These are phyloP conservation scores for Syzygium oleosum DNA, from an alignment of 345 rosid genomes.

Conservation along the genomic window DNA sequence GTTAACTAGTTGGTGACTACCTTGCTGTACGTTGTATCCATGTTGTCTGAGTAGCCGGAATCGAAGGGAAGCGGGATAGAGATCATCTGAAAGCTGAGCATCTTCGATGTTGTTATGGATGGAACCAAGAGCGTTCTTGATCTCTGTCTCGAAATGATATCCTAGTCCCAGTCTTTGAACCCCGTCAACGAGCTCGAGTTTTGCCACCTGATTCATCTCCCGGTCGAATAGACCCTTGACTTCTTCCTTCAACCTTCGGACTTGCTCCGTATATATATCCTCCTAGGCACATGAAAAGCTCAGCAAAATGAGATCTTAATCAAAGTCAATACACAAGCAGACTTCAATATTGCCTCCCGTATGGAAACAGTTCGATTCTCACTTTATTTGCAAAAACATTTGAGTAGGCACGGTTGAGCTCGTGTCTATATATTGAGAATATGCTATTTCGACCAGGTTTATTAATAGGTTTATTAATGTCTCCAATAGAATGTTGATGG, in stretches of 20 bases:
- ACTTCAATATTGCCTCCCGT: neutral
- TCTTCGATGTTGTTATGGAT: neutral
- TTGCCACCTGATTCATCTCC: neutral
- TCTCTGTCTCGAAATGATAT: conserved; percentile 10
- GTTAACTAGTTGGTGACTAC: neutral
- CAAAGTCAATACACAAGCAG: neutral
- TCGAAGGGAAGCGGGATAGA: conserved; percentile 1
- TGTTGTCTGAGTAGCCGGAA: conserved; percentile 9
- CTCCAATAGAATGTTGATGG: neutral
- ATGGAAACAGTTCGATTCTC: neutral
- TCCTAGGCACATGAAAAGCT: neutral
- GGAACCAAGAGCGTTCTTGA: neutral
- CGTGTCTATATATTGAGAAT: neutral
- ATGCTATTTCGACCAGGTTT: neutral
- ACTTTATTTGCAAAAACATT: neutral
- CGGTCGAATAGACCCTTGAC: neutral
- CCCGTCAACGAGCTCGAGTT: conserved; percentile 6
- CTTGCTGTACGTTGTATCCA: too few relatives aligned
- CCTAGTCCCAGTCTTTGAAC: too few relatives aligned
- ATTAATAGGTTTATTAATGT: neutral
- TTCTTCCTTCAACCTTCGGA: neutral
- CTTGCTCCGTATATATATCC: neutral
- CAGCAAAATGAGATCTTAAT: neutral
- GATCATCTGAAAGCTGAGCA: neutral
- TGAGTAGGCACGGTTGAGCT: neutral